Base-by-base conservation (phyloP, 805 yeast genomes). In the Yamadazyma phyllophila region DNA sequence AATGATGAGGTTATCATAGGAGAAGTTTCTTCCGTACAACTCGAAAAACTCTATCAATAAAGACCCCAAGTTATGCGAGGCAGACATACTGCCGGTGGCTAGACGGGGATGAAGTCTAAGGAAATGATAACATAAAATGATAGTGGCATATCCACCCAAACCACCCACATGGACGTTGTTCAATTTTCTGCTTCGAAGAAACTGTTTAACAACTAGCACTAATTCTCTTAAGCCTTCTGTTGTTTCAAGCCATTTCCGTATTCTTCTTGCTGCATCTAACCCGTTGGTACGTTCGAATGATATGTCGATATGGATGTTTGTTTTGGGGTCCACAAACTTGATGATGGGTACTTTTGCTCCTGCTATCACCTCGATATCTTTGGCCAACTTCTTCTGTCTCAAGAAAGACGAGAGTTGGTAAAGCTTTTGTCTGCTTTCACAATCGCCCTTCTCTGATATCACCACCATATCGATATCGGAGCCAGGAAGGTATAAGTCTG, bases 401-500 rank as follows among this genome's bases (percentile, higher is more conserved):
- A 92, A 71, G 55, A 76, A 79, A 4, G 89, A 80, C 2, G 96
- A 82, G 9, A 92, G 69, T 55, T 82, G 83, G 60, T 83, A 90
- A 38, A 92, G 65, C 17, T 79, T 69, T n/a, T 81, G 74, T 58
- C 88, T 78, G 47, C 76, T 78, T 55, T 80, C 89, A 54, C 78
- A 75, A 50, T 74, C 77, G 2, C 83, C 82, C 11, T 69, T 65
- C 13, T 73, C 65, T 16, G 96, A 85, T 3, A 83, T 71, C 17
- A 92, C 78, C 37, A 91, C 97, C 82, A 94, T 83, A 64, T 92
- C 99, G 27, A 92, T 89, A 72, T 92, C 99, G 0, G 97, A 88
- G 1, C 96, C 96, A 0, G 98, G 98, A 13, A 92, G 71, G 59
- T 90, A 92, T 49, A 92, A 69, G 59, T 91, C 97, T 0, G 97